Evolutionary conservation across 768 basidiomycete species (phyloP).

Genomic region (Boletus vinaceobasis): DNA sequence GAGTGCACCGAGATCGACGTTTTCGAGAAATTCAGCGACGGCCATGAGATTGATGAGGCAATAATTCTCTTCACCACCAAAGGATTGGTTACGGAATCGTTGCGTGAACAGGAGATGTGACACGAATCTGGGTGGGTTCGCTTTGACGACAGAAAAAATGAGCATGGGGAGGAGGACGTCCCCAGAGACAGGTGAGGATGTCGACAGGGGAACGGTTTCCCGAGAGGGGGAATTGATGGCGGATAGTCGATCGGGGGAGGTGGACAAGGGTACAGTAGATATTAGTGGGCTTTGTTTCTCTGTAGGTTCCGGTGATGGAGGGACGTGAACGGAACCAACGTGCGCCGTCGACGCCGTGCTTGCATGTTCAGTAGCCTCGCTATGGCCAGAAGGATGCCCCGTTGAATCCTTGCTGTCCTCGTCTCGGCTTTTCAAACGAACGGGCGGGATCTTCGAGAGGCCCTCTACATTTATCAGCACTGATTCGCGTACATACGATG

Average conservation of each 20-base stretch:
- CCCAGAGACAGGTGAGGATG: conserved; percentile 62
- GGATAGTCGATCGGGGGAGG: background rate
- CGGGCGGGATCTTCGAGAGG: conserved; percentile 66
- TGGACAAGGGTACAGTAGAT: background rate
- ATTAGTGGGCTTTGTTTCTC: conserved; percentile 2
- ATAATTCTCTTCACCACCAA: conserved; percentile 75
- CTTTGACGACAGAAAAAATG: conserved; percentile 91
- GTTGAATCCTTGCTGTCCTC: conserved; percentile 8
- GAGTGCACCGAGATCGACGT: conserved; percentile 79
- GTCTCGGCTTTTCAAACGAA: conserved; percentile 68
- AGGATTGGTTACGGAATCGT: conserved; percentile 29
- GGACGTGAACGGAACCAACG: conserved; percentile 1
- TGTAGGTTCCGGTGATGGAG: background rate
- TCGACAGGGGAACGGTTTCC: conserved; percentile 9
- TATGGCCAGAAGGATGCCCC: background rate
- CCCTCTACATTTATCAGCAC: conserved; percentile 49
- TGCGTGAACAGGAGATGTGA: conserved; percentile 43
- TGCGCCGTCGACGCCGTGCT: background rate
- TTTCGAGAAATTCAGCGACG: conserved; percentile 93
- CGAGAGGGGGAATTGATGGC: conserved; percentile 9
- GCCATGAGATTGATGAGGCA: conserved; percentile 94
- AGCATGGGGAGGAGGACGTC: conserved; percentile 91
- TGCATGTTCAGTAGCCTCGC: background rate
- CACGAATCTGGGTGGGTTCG: conserved; percentile 82
- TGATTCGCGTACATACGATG: background rate